Evolutionary conservation across 306 rosid species (phyloP).

Genomic region (Albizia julibrissin): DNA sequence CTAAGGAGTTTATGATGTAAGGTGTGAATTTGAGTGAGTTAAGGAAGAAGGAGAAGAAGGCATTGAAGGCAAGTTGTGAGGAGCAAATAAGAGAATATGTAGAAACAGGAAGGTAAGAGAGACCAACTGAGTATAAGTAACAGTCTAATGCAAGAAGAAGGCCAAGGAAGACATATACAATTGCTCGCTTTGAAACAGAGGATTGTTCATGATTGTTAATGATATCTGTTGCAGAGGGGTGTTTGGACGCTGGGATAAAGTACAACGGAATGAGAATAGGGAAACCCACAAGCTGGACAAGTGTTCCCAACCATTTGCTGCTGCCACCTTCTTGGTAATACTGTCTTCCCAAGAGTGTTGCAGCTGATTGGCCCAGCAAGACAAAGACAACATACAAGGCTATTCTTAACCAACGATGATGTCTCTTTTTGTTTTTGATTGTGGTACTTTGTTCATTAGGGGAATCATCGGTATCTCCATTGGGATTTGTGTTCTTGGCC

Average conservation of each 20-base stretch:
- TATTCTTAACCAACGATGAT: constrained; percentile 37
- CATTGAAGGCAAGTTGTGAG: constrained; percentile 59
- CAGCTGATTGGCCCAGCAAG: constrained; percentile 38
- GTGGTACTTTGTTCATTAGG: neutral
- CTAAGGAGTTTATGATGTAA: constrained; percentile 49
- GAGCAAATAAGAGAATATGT: constrained; percentile 52
- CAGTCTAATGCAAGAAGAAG: constrained; percentile 39
- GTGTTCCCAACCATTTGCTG: constrained; percentile 43
- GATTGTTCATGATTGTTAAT: constrained; percentile 26
- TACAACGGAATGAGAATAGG: constrained; percentile 45
- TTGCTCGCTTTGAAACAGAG: constrained; percentile 16
- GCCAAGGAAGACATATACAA: constrained; percentile 40
- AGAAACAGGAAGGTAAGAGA: constrained; percentile 57
- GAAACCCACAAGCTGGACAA: constrained; percentile 39
- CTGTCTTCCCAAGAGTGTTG: constrained; percentile 42
- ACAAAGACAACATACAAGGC: constrained; percentile 18
- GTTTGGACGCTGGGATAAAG: constrained; percentile 27
- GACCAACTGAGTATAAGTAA: constrained; percentile 46
- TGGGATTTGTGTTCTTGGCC: constrained; percentile 8
- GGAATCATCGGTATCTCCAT: neutral
- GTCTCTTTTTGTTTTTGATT: neutral
- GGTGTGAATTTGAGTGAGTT: constrained; percentile 57
- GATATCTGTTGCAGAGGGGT: neutral
- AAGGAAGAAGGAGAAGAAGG: constrained; percentile 61
- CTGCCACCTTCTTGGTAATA: constrained; percentile 46